phyloP scores from a whole-genome alignment of 495 filamentous ascomycete genomes.

The Talaromyces nanjingensis region DNA sequence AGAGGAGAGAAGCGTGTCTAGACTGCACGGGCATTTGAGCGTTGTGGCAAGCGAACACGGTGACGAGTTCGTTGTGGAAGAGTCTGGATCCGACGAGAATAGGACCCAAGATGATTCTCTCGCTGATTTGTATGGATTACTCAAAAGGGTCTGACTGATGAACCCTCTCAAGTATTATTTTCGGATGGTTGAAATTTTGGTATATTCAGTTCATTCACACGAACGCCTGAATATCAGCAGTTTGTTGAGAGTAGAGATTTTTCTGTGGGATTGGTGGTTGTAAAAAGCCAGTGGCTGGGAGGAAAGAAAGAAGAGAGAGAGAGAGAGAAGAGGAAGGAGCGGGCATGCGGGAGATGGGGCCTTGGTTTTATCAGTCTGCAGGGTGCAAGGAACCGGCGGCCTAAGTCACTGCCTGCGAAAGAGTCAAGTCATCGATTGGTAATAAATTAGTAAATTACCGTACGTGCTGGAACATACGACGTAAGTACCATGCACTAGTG shows the following conservation, averaged over 20 bases:
- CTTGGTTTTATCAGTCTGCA: not conserved
- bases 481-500: not conserved
- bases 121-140: not conserved
- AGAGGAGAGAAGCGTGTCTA: slow-evolving; percentile 32
- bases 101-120: slow-evolving; percentile 4
- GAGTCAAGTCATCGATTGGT: not conserved
- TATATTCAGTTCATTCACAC: not conserved
- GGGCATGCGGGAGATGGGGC: not conserved
- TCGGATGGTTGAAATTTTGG: not conserved
- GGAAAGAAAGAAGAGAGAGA: not conserved
- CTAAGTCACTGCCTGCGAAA: no score
- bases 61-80: slow-evolving; percentile 5
- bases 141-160: not conserved
- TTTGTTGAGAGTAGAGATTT: not conserved
- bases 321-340: not conserved
- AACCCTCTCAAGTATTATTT: not conserved
- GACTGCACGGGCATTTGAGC: slow-evolving; percentile 45
- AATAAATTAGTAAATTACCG: slow-evolving; percentile 4
- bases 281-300: slow-evolving; percentile 10
- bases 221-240: not conserved
- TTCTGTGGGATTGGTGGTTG: not conserved
- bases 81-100: slow-evolving; percentile 6
- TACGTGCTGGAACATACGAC: slow-evolving; percentile 1
- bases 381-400: slow-evolving; percentile 4
- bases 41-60: slow-evolving; percentile 21